phyloP scores from a whole-genome alignment of 2,329 filamentous ascomycete genomes.

The Knufia fluminis region DNA sequence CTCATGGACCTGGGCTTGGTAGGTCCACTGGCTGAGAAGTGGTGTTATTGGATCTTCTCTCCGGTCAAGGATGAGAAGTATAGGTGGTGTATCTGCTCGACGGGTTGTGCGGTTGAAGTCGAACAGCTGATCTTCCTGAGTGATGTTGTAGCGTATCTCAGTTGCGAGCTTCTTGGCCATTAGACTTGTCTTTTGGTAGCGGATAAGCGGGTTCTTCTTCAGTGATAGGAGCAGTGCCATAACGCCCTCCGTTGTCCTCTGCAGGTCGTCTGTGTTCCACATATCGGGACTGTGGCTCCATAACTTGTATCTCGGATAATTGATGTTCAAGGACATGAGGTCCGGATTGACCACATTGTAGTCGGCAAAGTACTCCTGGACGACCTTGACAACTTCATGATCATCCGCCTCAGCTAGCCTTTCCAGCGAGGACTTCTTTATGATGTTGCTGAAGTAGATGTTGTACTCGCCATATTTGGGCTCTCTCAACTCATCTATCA shows the following conservation, averaged over 20 bases:
- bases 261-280: slow-evolving; percentile 84
- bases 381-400: slow-evolving; percentile 86
- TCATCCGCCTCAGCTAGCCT: slow-evolving; percentile 92
- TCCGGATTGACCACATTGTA: slow-evolving; percentile 94
- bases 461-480: slow-evolving; percentile 97
- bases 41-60: slow-evolving; percentile 93
- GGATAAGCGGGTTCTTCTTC: slow-evolving; percentile 93
- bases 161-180: slow-evolving; percentile 87
- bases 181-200: slow-evolving; percentile 84
- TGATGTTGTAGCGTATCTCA: slow-evolving; percentile 85
- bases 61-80: slow-evolving; percentile 80
- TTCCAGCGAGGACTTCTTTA: slow-evolving; percentile 92
- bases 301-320: slow-evolving; percentile 62
- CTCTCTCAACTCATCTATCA: slow-evolving; percentile 91
- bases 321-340: slow-evolving; percentile 70
- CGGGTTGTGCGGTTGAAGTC: slow-evolving; percentile 71
- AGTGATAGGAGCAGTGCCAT: slow-evolving; percentile 75
- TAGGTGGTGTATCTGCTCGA: slow-evolving; percentile 68
- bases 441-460: slow-evolving; percentile 94
- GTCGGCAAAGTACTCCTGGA: slow-evolving; percentile 95
- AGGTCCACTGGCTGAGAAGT: slow-evolving; percentile 93
- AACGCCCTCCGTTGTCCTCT: slow-evolving; percentile 77
- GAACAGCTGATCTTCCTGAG: slow-evolving; percentile 92
- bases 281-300: slow-evolving; percentile 75
- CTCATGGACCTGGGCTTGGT: slow-evolving; percentile 99